A percentile compares a stretch with the other conserved stretches of the same genome.
Evolutionary conservation across 225 moss, liverwort and hornwort genomes (phyloP).

Genomic region (Bryum argenteum): DNA sequence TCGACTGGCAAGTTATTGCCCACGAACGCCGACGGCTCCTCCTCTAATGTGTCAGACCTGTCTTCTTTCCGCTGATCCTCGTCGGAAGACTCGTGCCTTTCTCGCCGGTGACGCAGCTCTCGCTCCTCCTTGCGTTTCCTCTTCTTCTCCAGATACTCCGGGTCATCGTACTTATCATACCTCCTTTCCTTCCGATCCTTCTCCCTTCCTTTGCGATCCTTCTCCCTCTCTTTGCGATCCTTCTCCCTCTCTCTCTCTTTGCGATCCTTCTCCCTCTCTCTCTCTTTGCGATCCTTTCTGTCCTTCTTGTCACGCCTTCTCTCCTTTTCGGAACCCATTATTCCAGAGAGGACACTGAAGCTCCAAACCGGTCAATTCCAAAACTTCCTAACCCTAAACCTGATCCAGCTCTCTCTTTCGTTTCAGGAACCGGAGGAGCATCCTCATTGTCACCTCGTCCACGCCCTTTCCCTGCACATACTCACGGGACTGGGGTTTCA

Average conservation of each 20-base stretch:
- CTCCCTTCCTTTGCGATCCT: slow-evolving; percentile 62
- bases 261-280: slow-evolving; percentile 7
- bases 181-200: slow-evolving; percentile 57
- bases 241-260: slow-evolving; percentile 80
- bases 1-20: neutral
- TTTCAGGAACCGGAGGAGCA: slow-evolving; percentile 33
- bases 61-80: slow-evolving; percentile 54
- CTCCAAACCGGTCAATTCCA: slow-evolving; percentile 31
- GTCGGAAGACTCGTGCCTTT: slow-evolving; percentile 64
- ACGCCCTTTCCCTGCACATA: slow-evolving; percentile 56
- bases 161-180: slow-evolving; percentile 70
- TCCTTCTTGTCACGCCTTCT: slow-evolving; percentile 61
- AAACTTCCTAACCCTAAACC: slow-evolving; percentile 45
- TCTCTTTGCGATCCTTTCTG: slow-evolving; percentile 50
- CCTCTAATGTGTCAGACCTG: slow-evolving; percentile 34
- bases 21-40: slow-evolving; percentile 29
- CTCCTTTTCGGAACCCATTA: slow-evolving; percentile 50
- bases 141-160: slow-evolving; percentile 79
- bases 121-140: slow-evolving; percentile 81
- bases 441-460: slow-evolving; percentile 49
- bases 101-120: slow-evolving; percentile 66
- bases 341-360: slow-evolving; percentile 48
- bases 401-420: slow-evolving; percentile 22
- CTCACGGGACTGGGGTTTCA: too few species aligned
- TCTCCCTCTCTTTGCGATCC: slow-evolving; percentile 14